A percentile compares a stretch with the other conserved stretches of the same genome.
Conservation (phyloP, 257 asterid species). For the Forsythia viridissima region DNA sequence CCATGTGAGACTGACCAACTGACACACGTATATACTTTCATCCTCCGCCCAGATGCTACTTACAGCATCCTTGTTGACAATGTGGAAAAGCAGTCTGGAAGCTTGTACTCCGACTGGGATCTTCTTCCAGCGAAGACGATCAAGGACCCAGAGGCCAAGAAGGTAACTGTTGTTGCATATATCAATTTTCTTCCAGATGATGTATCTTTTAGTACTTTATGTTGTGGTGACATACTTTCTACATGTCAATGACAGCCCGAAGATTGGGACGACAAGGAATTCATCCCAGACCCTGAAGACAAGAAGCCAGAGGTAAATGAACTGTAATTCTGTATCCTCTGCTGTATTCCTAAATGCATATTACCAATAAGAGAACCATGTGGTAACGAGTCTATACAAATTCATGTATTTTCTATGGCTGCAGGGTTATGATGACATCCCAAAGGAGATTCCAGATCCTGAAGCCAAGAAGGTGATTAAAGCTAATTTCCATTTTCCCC, state of each 20-base stretch:
- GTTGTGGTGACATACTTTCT: neutral
- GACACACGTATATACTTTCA: constrained; percentile 88
- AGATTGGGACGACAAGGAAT: constrained; percentile 1
- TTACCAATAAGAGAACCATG: neutral
- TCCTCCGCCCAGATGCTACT: constrained; percentile 94
- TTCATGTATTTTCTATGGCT: constrained; percentile 1
- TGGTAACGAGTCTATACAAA: neutral
- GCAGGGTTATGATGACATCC: constrained; percentile 95
- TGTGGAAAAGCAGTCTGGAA: constrained; percentile 90
- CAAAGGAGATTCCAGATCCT: constrained; percentile 79
- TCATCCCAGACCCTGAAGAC: constrained; percentile 3
- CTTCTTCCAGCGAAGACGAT: constrained; percentile 84
- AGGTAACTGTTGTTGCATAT: constrained; percentile 41
- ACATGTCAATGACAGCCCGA: constrained; percentile 2
- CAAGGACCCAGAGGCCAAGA: constrained; percentile 96
- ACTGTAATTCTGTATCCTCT: neutral
- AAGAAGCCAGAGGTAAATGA: constrained; percentile 5
- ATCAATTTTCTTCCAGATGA: neutral
- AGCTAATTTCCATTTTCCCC: neutral
- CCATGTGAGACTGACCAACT: constrained; percentile 99
- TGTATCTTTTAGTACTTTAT: neutral
- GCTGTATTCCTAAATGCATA: neutral
- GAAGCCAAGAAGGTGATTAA: constrained; percentile 85
- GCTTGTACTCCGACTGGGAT: constrained; percentile 94
- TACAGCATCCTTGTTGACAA: constrained; percentile 92